Evolutionary conservation across 192 early-diverging fungal species (phyloP).

Genomic region (Chytriomyces hyalinus): DNA sequence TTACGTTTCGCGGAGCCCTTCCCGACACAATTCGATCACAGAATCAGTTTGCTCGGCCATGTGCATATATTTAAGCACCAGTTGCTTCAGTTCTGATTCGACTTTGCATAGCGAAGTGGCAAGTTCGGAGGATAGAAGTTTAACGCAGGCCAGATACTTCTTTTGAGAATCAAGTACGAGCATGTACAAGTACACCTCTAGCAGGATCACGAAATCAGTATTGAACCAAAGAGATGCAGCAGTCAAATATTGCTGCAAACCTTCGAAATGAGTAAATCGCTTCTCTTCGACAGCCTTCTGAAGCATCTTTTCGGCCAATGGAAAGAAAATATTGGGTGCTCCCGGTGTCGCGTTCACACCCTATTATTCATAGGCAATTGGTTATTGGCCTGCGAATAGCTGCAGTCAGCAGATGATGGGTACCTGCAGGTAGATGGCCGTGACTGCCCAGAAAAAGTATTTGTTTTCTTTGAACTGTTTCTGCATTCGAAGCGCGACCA

Average conservation of each 20-base stretch:
- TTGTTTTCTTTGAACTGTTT: conserved; percentile 77
- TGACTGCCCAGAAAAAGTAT: conserved; percentile 88
- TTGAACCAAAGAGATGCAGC: neutral
- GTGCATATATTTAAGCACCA: conserved; percentile 31
- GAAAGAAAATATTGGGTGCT: conserved; percentile 59
- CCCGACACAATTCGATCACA: conserved; percentile 16
- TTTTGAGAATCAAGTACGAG: conserved; percentile 73
- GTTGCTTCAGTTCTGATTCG: conserved; percentile 65
- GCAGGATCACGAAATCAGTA: neutral
- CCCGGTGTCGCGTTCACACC: conserved; percentile 36
- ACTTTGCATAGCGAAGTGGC: conserved; percentile 62
- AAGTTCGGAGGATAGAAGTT: conserved; percentile 65
- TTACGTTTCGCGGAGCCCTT: conserved; percentile 9
- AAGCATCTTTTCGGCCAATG: conserved; percentile 84
- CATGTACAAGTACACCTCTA: conserved; percentile 78
- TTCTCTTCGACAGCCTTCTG: conserved; percentile 74
- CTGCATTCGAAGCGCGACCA: conserved; percentile 80
- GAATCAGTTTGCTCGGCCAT: conserved; percentile 31
- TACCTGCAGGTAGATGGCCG: conserved; percentile 80
- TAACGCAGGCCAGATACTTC: conserved; percentile 70
- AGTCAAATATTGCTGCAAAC: conserved; percentile 6
- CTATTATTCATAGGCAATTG: conserved; percentile 28
- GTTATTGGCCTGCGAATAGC: neutral
- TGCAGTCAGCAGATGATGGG: neutral
- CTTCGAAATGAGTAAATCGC: conserved; percentile 71